Evolutionary conservation across 2,329 filamentous ascomycete species (phyloP).

Genomic region (Fusarium cyanostomum): DNA sequence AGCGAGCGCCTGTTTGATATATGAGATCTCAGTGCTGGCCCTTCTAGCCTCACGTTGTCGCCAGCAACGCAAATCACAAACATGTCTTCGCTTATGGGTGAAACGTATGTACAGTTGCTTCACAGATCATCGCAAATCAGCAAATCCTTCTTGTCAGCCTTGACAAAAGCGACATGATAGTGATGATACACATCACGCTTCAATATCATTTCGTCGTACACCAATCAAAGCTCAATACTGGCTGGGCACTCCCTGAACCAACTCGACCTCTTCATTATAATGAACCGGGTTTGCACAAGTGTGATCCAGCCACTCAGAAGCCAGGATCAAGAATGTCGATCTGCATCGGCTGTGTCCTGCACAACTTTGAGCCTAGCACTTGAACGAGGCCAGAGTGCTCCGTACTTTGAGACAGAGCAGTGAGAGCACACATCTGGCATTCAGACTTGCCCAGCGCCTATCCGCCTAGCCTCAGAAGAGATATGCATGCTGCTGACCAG

Average conservation of each 20-base stretch:
- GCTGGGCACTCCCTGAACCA: neutral
- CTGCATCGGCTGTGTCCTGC: slow-evolving; percentile 34
- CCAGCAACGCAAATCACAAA: slow-evolving; percentile 1
- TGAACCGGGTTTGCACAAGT: slow-evolving; percentile 22
- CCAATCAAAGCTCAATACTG: slow-evolving; percentile 34
- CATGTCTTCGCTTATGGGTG: slow-evolving; percentile 17
- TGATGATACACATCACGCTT: slow-evolving; percentile 20
- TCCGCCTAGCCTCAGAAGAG: slow-evolving; percentile 26
- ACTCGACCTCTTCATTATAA: neutral
- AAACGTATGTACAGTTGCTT: slow-evolving; percentile 25
- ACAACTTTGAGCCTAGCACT: slow-evolving; percentile 34
- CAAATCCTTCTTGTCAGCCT: slow-evolving; percentile 31
- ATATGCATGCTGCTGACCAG: slow-evolving; percentile 39
- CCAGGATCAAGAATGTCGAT: slow-evolving; percentile 38
- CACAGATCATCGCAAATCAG: slow-evolving; percentile 18
- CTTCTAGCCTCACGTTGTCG: slow-evolving; percentile 13
- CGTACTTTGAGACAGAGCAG: slow-evolving; percentile 22
- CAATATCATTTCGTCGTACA: slow-evolving; percentile 17
- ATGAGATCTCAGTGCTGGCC: neutral
- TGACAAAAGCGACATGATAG: slow-evolving; percentile 18
- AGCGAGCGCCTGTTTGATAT: slow-evolving; percentile 4
- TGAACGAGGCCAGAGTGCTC: slow-evolving; percentile 23
- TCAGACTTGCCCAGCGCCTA: slow-evolving; percentile 34
- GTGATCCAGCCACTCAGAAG: slow-evolving; percentile 26
- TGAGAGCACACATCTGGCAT: slow-evolving; percentile 33